phyloP scores from a whole-genome alignment of 257 asterid genomes.

The Petunia axillaris region DNA sequence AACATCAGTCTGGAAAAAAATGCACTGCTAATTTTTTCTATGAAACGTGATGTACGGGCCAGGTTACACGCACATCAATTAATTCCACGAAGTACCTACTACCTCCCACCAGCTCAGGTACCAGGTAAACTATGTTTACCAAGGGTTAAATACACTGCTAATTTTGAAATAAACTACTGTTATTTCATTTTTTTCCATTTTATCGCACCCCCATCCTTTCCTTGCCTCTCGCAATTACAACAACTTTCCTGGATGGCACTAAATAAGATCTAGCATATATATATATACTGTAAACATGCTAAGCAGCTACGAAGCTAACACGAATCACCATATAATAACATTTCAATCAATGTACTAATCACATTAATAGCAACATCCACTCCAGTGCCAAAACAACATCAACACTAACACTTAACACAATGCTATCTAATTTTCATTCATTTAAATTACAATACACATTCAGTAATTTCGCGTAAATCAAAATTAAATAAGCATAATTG shows the following conservation, averaged over 20 bases:
- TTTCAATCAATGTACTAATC: background rate
- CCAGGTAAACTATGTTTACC: no score
- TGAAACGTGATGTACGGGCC: no score
- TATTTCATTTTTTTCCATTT: background rate
- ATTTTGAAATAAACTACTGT: background rate
- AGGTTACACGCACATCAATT: no score
- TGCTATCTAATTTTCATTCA: background rate
- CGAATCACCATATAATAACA: background rate
- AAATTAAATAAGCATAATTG: background rate
- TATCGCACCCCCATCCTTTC: background rate
- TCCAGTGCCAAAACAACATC: background rate
- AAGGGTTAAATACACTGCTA: background rate
- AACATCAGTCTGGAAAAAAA: no score
- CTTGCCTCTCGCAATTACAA: background rate
- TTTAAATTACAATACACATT: background rate
- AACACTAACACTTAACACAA: background rate
- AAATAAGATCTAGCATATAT: background rate
- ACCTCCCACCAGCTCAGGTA: no score
- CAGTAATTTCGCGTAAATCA: background rate
- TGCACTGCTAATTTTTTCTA: background rate
- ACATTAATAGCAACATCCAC: background rate
- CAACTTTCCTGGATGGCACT: background rate
- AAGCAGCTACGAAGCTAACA: background rate
- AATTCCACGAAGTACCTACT: no score
- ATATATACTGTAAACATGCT: background rate